phyloP scores from a whole-genome alignment of 2,329 filamentous ascomycete species.

The Cryphonectria nitschkei region DNA sequence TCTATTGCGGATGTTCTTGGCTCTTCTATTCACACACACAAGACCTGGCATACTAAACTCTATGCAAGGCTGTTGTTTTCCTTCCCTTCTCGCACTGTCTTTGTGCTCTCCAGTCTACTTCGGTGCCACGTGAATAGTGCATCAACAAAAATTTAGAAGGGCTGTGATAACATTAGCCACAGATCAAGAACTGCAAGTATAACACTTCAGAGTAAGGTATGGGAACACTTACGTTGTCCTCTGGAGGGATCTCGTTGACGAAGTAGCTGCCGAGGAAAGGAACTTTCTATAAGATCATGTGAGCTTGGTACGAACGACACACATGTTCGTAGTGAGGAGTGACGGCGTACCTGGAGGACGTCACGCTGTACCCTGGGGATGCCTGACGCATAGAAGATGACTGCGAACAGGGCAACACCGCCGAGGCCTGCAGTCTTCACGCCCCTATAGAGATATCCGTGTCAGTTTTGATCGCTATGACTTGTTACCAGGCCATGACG shows the following conservation, averaged over 20 bases:
- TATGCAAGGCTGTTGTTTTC: background rate
- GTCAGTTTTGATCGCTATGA: constrained; percentile 27
- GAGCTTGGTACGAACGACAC: constrained; percentile 26
- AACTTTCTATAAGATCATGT: constrained; percentile 50
- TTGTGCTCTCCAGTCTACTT: constrained; percentile 1
- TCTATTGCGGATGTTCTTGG: constrained; percentile 24
- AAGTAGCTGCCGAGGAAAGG: constrained; percentile 57
- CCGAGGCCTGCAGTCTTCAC: constrained; percentile 58
- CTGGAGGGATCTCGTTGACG: constrained; percentile 57
- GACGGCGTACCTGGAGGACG: constrained; percentile 55
- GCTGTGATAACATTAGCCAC: constrained; percentile 8
- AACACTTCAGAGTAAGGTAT: background rate
- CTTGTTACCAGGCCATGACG: background rate
- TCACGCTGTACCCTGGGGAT: constrained; percentile 64
- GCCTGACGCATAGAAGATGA: constrained; percentile 65
- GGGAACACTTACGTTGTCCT: constrained; percentile 61
- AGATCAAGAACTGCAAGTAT: too few species aligned
- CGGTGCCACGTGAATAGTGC: background rate
- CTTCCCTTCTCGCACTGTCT: background rate
- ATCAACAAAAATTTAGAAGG: constrained; percentile 4
- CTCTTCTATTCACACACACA: constrained; percentile 14
- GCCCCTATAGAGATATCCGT: constrained; percentile 44
- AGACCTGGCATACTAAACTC: constrained; percentile 34
- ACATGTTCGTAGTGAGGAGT: background rate
- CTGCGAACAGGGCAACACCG: constrained; percentile 58